Evolutionary conservation across 257 asterid species (phyloP), one percentile per base, ranked within the genome.

Genomic region (Coffea canephora): DNA sequence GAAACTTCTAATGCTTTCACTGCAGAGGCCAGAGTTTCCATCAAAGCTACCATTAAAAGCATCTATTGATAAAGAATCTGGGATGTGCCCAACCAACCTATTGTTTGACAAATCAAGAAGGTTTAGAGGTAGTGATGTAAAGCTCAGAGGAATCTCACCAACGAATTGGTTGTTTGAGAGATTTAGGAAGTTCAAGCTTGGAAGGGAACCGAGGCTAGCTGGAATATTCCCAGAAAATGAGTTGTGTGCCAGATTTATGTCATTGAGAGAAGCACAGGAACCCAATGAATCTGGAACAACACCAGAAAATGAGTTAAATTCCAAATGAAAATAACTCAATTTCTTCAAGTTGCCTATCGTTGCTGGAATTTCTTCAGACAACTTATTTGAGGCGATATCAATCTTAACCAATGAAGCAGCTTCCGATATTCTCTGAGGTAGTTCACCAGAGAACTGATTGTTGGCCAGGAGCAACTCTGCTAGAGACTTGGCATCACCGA

Each of bases 71-170:
- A 87, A 72, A 64, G 89, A 80, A 18, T 79, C 77, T 0, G 89
- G 90, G 66, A 87, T 79, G 39, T 27, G 62, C 21, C 90, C 90
- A 65, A 71, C 64, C 74, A 87, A 75, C 21, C 52, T 66, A 25
- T 85, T 85, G 71, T 87, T 81, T 11, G 90, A 81, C 76, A 87
- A 71, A 79, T 87, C 90, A 66, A 87, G 90, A 62, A 87, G 83
- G 78, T 84, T 87, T 43, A 87, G 83, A 62, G 83, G 78, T 34
- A 78, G 80, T 1, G 84, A 73, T 5, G 90, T 76, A 27, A 87
- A 70, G 43, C 79, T 82, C 41, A 9, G 68, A 41, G 91, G 91
- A 73, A 87, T 87, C 15, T 73, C 78, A 74, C 91, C 89, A 1
- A 84, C 82, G 77, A 87, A 78, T 5, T 71, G 52, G 81, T 87